These are phyloP conservation scores for Tricholoma bakamatsutake DNA, from an alignment of 768 basidiomycete genomes.

Conservation along the genomic window DNA sequence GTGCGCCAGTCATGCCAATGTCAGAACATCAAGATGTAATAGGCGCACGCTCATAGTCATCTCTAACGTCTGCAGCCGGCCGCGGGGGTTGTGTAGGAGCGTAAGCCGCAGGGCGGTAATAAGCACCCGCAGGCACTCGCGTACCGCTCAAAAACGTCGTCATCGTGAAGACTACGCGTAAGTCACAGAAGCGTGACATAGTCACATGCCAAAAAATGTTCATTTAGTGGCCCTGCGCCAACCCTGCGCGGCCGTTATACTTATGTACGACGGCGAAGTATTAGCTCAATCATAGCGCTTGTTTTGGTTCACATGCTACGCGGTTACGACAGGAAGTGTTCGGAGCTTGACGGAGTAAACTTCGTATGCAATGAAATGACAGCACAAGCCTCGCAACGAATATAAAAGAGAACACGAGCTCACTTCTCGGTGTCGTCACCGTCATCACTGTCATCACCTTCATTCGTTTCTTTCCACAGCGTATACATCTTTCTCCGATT, in stretches of 20 bases:
- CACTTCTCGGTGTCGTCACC: constrained; percentile 16
- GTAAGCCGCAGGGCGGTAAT: constrained; percentile 25
- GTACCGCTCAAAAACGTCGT: constrained; percentile 10
- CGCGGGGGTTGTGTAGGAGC: constrained; percentile 18
- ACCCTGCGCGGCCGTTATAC: too few relatives aligned
- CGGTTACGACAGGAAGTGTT: too few relatives aligned
- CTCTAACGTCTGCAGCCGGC: constrained; percentile 44
- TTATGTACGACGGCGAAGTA: too few relatives aligned
- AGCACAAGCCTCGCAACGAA: neutral
- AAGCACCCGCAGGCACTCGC: constrained; percentile 16
- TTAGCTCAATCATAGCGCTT: too few relatives aligned
- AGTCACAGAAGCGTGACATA: neutral
- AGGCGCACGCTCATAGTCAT: constrained; percentile 71
- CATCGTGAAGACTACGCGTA: neutral
- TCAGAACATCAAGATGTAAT: neutral
- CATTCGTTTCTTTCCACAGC: constrained; percentile 63
- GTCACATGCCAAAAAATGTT: neutral
- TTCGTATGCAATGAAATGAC: too few relatives aligned
- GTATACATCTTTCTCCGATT: constrained; percentile 82
- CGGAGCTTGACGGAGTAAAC: too few relatives aligned
- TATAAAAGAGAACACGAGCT: neutral
- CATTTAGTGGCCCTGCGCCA: too few relatives aligned
- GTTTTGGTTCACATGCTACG: too few relatives aligned
- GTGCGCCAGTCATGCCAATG: constrained; percentile 1
- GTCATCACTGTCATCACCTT: constrained; percentile 31